Evolutionary conservation across 306 rosid species (phyloP), one percentile per base, ranked within the genome.

Genomic region (Psophocarpus tetragonolobus): DNA sequence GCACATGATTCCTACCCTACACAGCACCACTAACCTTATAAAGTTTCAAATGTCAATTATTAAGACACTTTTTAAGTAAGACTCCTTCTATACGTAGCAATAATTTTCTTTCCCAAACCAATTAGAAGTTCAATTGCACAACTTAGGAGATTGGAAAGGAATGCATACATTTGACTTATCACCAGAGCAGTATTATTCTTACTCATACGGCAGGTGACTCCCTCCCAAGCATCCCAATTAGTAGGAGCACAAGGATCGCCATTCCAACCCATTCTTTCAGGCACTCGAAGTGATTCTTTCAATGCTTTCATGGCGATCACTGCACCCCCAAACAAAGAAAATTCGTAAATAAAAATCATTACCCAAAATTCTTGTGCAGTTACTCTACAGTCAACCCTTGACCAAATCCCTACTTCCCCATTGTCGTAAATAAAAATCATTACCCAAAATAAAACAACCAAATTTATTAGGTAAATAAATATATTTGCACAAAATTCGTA

Each of bases 211-310:
- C 98, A 95, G 27, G 95, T 91, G 78, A 92, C 97, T 72, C 98
- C 97, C 86, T 95, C 98, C 98, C 98, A 95, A 20, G 98, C 97
- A 89, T 92, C 97, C 98, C 97, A 92, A 63, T 50, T 87, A 15
- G 97, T 89, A 75, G 98, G 97, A 56, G 97, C 98, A 88, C 98
- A 95, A 6, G 98, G 98, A 89, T 95, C 98, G 8, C 98, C 98
- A 67, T 95, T 95, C 97, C 98, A 95, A 73, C 98, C 97, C 98
- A 95, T 95, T 84, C 98, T 85, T 82, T 84, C 98, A 2, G 97
- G 98, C 81, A 95, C 68, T 12, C 87, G 87, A 30, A 95, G 92
- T 7, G 97, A 89, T 8, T 88, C 96, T 76, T 95, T 95, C 96
- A 95, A 84, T 2, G 91, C 96, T 79, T 84, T 88, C 97, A 95